Conservation (phyloP, 169 alveolate genomes). For the Amoebophrya sp. region DNA sequence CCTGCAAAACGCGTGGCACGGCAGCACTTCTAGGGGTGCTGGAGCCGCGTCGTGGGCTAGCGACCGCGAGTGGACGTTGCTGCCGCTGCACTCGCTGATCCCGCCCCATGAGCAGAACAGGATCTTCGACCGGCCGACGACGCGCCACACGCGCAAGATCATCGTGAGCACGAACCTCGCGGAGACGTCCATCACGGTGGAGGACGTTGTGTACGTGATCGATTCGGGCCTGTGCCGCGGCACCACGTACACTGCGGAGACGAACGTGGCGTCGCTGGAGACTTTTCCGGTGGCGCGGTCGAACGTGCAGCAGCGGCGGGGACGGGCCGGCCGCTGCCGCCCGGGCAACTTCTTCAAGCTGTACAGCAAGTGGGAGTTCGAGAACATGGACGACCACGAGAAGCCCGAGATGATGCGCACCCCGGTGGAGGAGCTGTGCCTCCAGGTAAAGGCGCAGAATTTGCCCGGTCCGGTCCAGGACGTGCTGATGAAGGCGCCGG, state of each 20-base stretch:
- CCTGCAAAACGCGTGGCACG: background rate
- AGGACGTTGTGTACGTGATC: constrained; percentile 59
- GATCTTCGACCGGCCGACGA: background rate
- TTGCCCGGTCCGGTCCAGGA: background rate
- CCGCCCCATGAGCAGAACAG: background rate
- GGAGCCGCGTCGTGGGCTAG: too few relatives aligned
- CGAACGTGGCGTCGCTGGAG: background rate
- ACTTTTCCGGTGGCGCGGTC: background rate
- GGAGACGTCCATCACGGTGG: constrained; percentile 76
- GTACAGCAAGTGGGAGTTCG: background rate
- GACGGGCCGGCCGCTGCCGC: background rate
- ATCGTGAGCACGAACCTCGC: constrained; percentile 75
- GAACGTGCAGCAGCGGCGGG: background rate
- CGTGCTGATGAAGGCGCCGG: background rate
- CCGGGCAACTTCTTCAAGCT: background rate
- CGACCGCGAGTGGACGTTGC: background rate
- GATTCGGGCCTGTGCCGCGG: background rate
- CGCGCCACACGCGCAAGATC: constrained; percentile 29
- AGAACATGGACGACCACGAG: background rate
- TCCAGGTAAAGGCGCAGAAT: background rate
- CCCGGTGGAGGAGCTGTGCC: background rate
- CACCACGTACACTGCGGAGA: background rate
- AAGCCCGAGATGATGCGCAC: background rate
- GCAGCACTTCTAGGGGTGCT: too few relatives aligned
- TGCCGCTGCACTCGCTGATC: background rate